phyloP scores from a whole-genome alignment of 257 asterid species.

The Cinchona pubescens region DNA sequence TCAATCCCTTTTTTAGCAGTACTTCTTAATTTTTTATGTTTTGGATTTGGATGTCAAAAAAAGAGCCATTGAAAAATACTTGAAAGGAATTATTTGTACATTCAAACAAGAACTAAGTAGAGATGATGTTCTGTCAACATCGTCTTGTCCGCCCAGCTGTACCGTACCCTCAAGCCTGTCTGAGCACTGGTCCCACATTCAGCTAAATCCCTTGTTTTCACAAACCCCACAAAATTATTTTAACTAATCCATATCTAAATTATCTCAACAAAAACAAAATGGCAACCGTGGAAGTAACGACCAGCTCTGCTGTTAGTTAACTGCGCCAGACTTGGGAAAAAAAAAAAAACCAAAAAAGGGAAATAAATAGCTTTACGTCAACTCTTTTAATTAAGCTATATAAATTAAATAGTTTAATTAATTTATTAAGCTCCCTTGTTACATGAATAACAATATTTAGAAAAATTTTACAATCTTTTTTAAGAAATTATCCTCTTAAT shows the following conservation, averaged over 20 bases:
- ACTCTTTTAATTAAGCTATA: too few species aligned
- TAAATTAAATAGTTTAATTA: too few species aligned
- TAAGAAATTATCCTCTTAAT: too few species aligned
- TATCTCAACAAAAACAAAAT: not conserved
- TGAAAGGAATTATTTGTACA: slow-evolving; percentile 15
- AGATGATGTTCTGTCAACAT: slow-evolving; percentile 27
- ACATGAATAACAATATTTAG: too few species aligned
- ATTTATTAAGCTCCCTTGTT: too few species aligned
- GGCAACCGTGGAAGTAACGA: slow-evolving; percentile 16
- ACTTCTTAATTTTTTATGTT: too few species aligned
- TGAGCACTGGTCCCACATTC: slow-evolving; percentile 4
- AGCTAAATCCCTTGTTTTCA: not conserved
- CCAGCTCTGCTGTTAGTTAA: not conserved
- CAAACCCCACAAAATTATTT: not conserved
- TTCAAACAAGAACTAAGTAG: slow-evolving; percentile 17
- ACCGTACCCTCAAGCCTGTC: slow-evolving; percentile 8
- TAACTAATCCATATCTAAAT: not conserved
- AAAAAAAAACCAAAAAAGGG: not conserved
- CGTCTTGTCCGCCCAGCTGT: slow-evolving; percentile 40
- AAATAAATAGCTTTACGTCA: too few species aligned
- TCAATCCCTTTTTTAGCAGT: too few species aligned
- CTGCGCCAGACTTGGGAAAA: not conserved
- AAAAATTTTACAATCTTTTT: too few species aligned
- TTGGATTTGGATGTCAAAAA: too few species aligned
- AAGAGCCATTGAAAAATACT: not conserved